These are phyloP conservation scores for Vigna hirtella DNA, from an alignment of 306 rosid genomes.

Conservation along the genomic window DNA sequence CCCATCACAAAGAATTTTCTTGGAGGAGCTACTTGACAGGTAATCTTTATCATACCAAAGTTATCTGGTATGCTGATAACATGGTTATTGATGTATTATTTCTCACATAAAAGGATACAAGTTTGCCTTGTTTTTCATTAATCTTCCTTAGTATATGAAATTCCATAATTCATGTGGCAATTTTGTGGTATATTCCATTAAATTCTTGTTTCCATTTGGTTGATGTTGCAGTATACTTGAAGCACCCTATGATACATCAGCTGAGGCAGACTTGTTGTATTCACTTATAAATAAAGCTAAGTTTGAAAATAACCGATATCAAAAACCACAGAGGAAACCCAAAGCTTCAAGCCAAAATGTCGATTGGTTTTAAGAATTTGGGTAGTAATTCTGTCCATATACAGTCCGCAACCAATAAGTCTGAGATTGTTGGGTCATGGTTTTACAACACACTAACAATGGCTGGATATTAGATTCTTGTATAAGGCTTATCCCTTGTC, in stretches of 20 bases:
- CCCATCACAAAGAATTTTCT: constrained; percentile 82
- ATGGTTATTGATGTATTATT: background rate
- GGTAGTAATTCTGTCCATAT: constrained; percentile 2
- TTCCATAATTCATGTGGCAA: background rate
- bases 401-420: constrained; percentile 10
- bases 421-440: background rate
- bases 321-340: constrained; percentile 79
- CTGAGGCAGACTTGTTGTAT: constrained; percentile 80
- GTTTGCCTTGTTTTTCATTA: constrained; percentile 4
- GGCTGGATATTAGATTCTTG: constrained; percentile 20
- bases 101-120: background rate
- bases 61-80: background rate
- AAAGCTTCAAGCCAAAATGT: constrained; percentile 75
- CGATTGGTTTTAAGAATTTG: constrained; percentile 69
- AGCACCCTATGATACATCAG: constrained; percentile 71
- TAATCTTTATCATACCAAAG: constrained; percentile 30
- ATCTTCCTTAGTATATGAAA: constrained; percentile 16
- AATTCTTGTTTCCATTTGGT: constrained; percentile 28
- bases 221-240: constrained; percentile 63
- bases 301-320: constrained; percentile 85
- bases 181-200: constrained; percentile 4
- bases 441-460: background rate
- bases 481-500: background rate
- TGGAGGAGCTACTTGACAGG: constrained; percentile 92
- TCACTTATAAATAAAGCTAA: constrained; percentile 80